Base-by-base conservation (phyloP, 495 filamentous ascomycete species). In the Penicillium paradoxum region DNA sequence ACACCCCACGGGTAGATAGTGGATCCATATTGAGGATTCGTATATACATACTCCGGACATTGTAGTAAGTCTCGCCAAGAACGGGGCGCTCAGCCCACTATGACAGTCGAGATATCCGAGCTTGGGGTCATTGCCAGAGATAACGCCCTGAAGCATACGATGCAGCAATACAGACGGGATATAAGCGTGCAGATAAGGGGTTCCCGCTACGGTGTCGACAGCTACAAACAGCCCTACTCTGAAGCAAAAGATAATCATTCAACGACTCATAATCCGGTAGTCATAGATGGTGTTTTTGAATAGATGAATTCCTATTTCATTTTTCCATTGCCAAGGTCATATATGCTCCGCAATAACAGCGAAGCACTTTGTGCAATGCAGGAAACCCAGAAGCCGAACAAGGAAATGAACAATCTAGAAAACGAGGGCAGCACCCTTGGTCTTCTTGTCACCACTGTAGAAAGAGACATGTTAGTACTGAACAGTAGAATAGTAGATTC, bases 371-470 rank as follows among this genome's bases (percentile, higher is more conserved):
- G 62, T 69, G 70, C 70, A 73, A 73, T 70, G 68, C 66, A 70
- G 65, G 65, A 72, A 75, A 72, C 70, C 72, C 71, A 72, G 63
- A 59, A 72, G 67, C 72, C 72, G 66, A 72, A 75, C 70, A 75
- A 75, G 70, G 65, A 75, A 73, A 73, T 66, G 60, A 66, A 69
- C 65, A 66, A 69, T 64, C 80, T 93, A 99, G 81, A 97, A 99
- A 65, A 99, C 95, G 68, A 99, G 83, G 64, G 95, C 95, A 68
- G 93, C 93, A 86, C 95, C 95, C 88, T 99, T 99, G 71, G 95
- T 99, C 90, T 99, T 99, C 90, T 99, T 99, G 86, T 99, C 95
- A 81, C 95, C 95, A 85, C 93, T 96, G 63, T 75, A 70, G 49
- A 57, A 38, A 45, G 45, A 57, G 55, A 42, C 48, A 53, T 8